Percentiles rank a stretch among this genome's conserved stretches.
Conservation (phyloP, 1,139 yeast species). For the Yamadazyma friedrichii region DNA sequence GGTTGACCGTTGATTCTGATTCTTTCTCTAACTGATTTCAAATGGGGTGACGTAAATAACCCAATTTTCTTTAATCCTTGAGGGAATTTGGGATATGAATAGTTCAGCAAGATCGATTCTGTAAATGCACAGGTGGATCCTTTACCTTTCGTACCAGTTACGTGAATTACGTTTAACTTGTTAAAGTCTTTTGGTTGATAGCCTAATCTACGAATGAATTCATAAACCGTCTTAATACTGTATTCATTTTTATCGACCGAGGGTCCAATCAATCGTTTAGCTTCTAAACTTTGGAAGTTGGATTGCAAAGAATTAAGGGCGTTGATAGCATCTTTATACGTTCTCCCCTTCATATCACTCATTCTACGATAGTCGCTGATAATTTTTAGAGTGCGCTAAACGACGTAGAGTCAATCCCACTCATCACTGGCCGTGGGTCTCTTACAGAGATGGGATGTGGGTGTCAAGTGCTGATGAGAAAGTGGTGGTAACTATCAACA, state of each 20-base stretch:
- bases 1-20: slow-evolving; percentile 87
- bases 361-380: not conserved
- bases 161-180: slow-evolving; percentile 76
- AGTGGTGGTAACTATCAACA: too few species aligned
- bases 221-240: slow-evolving; percentile 84
- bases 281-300: slow-evolving; percentile 86
- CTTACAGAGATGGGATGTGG: too few species aligned
- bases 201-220: slow-evolving; percentile 87
- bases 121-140: slow-evolving; percentile 98
- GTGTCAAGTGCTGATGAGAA: too few species aligned
- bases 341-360: slow-evolving; percentile 19
- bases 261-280: slow-evolving; percentile 67
- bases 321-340: slow-evolving; percentile 70
- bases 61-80: slow-evolving; percentile 61
- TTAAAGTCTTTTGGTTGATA: slow-evolving; percentile 70
- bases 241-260: slow-evolving; percentile 60
- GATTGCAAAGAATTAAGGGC: slow-evolving; percentile 88
- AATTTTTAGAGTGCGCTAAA: too few species aligned
- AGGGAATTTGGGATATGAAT: slow-evolving; percentile 19
- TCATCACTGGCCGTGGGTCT: too few species aligned
- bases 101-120: slow-evolving; percentile 74
- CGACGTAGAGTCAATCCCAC: too few species aligned
- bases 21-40: slow-evolving; percentile 89
- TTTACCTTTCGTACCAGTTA: slow-evolving; percentile 98
- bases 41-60: slow-evolving; percentile 91